Evolutionary conservation across 192 early-diverging fungal genomes (phyloP).

Genomic region (Neocallimastix lanati): DNA sequence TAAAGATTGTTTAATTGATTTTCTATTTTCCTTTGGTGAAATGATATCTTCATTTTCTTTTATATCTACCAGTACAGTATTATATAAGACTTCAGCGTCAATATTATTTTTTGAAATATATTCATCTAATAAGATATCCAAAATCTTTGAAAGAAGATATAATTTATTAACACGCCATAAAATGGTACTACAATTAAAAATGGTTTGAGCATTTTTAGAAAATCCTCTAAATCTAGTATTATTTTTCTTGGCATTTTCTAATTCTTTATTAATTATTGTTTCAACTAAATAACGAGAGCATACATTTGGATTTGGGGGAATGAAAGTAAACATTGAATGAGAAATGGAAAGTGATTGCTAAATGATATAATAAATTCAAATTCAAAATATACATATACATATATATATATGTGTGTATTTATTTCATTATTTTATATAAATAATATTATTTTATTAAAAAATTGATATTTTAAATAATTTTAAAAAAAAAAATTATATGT

Average conservation of each 20-base stretch:
- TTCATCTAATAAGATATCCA: not conserved
- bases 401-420: too few relatives aligned
- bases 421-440: too few relatives aligned
- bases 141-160: not conserved
- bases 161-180: not conserved
- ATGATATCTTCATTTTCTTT: not conserved
- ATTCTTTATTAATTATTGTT: not conserved
- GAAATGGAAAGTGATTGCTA: not conserved
- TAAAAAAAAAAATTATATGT: too few relatives aligned
- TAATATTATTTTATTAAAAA: too few relatives aligned
- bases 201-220: not conserved
- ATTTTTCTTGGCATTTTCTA: not conserved
- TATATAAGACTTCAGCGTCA: not conserved
- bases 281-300: not conserved
- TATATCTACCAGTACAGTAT: not conserved
- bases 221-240: not conserved
- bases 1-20: not conserved
- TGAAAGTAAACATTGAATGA: not conserved
- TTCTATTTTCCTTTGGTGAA: not conserved
- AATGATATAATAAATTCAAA: too few relatives aligned
- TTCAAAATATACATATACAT: too few relatives aligned
- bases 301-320: not conserved
- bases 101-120: not conserved
- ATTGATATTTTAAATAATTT: too few relatives aligned
- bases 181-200: not conserved